Evolutionary conservation across 352 stramenopile species (phyloP).

Genomic region (Phytophthora hybrid): DNA sequence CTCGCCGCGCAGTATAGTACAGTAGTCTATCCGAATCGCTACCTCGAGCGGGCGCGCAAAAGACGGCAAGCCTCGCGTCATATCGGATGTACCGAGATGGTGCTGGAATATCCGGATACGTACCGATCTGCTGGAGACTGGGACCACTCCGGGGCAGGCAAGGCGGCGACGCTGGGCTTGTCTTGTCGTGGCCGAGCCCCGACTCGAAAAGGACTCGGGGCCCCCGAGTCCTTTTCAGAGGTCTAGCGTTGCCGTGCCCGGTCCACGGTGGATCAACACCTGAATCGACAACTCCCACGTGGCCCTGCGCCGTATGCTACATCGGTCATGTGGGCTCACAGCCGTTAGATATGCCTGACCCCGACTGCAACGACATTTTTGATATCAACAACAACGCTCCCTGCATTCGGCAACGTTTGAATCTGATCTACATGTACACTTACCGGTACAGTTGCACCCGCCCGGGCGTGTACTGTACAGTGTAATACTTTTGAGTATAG

Average conservation of each 20-base stretch:
- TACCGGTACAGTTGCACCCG: too few species aligned
- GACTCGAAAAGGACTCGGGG: too few species aligned
- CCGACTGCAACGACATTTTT: conserved; percentile 19
- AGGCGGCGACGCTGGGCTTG: conserved; percentile 6
- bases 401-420: not conserved
- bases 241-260: not conserved
- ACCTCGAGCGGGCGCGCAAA: conserved; percentile 18
- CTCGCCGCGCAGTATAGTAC: not conserved
- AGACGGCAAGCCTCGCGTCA: conserved; percentile 10
- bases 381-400: not conserved
- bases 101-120: not conserved
- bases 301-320: conserved; percentile 4
- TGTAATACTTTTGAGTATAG: too few species aligned
- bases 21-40: conserved; percentile 6
- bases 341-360: conserved; percentile 18
- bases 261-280: not conserved
- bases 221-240: conserved; percentile 18
- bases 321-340: not conserved
- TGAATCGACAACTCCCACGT: conserved; percentile 30
- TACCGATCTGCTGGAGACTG: conserved; percentile 14
- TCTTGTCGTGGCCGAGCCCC: not conserved
- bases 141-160: not conserved
- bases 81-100: conserved; percentile 3
- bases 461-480: too few species aligned
- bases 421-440: not conserved